Evolutionary conservation across 371 early-diverging fungal genomes (phyloP), one percentile per base, ranked within the genome.

Genomic region (Lichtheimia ornata): DNA sequence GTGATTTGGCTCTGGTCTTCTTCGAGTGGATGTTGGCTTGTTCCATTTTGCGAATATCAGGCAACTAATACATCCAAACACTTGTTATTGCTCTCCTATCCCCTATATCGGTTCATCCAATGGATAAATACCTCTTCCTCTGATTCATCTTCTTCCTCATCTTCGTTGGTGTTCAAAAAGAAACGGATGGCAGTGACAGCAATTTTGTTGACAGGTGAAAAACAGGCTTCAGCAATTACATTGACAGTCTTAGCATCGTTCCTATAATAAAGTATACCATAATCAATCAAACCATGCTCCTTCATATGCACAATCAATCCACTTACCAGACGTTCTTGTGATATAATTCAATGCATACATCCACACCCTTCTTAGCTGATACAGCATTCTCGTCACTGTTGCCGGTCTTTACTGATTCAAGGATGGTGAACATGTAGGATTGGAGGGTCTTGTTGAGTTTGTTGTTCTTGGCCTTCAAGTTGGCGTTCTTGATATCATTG

Each of bases 231-330:
- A 6, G 95, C 94, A 73, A 98, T 92, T 27, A 97, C 93, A 77
- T 97, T 97, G 66, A 96, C 96, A 5, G 98, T 97, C 76, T 97
- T 97, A 30, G 90, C 89, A 75, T 97, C 98, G 62, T 96, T 93
- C 88, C 84, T 82, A 52, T 30, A 24, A 40, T 28, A 9, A 20
- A 50, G 42, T n/a, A n/a, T 20, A 5, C 42, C 40, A 14, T 43
- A 14, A 57, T n/a, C 35, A 24, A 20, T 40, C 22, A 11, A 35
- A 50, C 35, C 49, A 47, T 25, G 27, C 35, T 15, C 13, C 1
- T 51, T 13, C 11, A 35, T 22, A 4, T 1, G 9, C 1, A 35
- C 11, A 35, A 35, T 13, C 17, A 27, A 49, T 54, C 24, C 4
- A 20, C 62, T 53, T 69, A 79, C 96, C 98, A 98, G 4, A 98